Evolutionary conservation across 2,329 filamentous ascomycete species (phyloP).

Genomic region (Samsoniella hepiali): DNA sequence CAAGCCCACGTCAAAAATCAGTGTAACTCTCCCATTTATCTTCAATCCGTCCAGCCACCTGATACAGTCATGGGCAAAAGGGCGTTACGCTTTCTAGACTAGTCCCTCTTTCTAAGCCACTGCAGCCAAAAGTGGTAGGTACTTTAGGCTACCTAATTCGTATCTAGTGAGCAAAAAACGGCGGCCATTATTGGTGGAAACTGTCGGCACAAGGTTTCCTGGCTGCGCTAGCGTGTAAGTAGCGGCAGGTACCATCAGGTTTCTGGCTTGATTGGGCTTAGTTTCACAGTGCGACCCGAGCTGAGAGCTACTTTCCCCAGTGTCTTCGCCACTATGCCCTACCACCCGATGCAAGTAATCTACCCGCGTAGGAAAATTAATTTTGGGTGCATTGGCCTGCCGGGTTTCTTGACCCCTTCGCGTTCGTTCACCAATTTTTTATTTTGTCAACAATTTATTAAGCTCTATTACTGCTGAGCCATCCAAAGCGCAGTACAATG

Average conservation of each 20-base stretch:
- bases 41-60: too few species aligned
- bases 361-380: not conserved
- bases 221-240: too few species aligned
- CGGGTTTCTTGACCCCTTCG: not conserved
- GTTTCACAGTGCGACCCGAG: not conserved
- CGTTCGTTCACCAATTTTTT: not conserved
- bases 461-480: too few species aligned
- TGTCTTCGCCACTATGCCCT: not conserved
- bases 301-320: not conserved
- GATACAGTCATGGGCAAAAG: not conserved
- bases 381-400: not conserved
- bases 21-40: too few species aligned
- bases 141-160: not conserved
- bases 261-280: not conserved
- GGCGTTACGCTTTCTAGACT: not conserved
- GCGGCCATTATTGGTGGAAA: not conserved
- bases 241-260: not conserved
- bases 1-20: too few species aligned
- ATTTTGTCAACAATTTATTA: not conserved
- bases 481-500: not conserved
- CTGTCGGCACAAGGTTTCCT: not conserved
- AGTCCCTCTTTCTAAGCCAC: not conserved
- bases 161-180: not conserved
- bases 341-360: not conserved
- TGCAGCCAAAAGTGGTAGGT: not conserved